phyloP scores from a whole-genome alignment of 2,329 filamentous ascomycete genomes.

The Penicillium occitanis region DNA sequence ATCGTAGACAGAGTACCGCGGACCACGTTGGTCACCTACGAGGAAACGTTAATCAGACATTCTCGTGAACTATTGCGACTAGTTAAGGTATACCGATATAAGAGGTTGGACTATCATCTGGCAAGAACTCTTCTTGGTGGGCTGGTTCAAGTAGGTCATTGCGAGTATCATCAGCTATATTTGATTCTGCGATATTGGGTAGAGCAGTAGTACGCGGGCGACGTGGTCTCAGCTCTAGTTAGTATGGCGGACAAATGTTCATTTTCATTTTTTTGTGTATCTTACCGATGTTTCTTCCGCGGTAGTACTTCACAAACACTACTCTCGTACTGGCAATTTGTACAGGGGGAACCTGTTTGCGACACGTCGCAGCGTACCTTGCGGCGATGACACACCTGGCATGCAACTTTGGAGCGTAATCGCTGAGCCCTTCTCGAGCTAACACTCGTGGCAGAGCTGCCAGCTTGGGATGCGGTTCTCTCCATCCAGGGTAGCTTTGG shows the following conservation, averaged over 20 bases:
- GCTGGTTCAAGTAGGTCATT: neutral
- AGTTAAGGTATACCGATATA: neutral
- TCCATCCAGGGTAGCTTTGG: neutral
- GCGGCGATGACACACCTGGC: constrained; percentile 79
- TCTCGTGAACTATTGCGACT: neutral
- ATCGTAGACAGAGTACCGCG: constrained; percentile 14
- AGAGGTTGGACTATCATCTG: neutral
- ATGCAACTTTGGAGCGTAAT: constrained; percentile 60
- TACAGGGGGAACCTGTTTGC: constrained; percentile 78
- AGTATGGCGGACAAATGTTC: neutral
- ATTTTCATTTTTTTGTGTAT: neutral
- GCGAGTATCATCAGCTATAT: neutral
- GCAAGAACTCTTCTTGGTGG: neutral
- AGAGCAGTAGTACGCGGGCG: neutral
- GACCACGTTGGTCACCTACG: constrained; percentile 7
- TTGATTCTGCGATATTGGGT: neutral
- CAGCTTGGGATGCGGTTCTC: neutral
- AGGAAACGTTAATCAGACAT: neutral
- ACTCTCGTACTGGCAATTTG: constrained; percentile 67
- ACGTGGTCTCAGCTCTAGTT: neutral
- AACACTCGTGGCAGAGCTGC: neutral
- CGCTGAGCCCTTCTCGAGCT: neutral
- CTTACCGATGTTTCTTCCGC: neutral
- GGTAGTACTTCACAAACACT: neutral
- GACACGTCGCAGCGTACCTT: constrained; percentile 95